phyloP scores from a whole-genome alignment of 73 alveolate genomes.

The Paramecium caudatum region DNA sequence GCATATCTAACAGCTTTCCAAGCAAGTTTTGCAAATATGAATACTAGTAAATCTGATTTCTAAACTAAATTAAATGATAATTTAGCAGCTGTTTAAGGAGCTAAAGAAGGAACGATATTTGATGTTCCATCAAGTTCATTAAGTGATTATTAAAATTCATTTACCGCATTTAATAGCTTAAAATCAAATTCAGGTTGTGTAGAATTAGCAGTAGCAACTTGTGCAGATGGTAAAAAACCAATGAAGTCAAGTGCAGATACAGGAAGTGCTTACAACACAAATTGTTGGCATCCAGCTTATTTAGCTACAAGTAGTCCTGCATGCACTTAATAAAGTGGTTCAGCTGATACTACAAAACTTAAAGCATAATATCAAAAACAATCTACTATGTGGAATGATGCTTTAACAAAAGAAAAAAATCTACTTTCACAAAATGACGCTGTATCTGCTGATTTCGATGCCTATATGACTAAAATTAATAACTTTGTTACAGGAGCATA shows the following conservation, averaged over 20 bases:
- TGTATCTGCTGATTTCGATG: background rate
- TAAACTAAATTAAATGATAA: background rate
- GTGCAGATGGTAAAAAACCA: conserved; percentile 54
- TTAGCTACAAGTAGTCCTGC: conserved; percentile 3
- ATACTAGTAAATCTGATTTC: background rate
- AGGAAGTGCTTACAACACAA: background rate
- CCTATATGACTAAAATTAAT: background rate
- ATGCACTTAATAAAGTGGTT: conserved; percentile 6
- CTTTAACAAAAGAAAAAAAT: background rate
- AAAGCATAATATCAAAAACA: background rate
- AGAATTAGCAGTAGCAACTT: conserved; percentile 2
- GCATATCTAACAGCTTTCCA: background rate
- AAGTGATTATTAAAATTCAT: background rate
- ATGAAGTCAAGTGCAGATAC: conserved; percentile 20
- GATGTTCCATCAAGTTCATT: background rate
- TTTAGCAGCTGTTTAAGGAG: background rate
- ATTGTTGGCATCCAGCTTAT: conserved; percentile 62
- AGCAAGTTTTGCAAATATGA: background rate
- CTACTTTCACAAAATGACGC: background rate
- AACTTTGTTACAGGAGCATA: background rate
- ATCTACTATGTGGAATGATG: background rate
- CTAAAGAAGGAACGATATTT: background rate
- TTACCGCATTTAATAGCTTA: background rate
- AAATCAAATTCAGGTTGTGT: conserved; percentile 49
- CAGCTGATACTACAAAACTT: conserved; percentile 9